Conservation (phyloP, 2,329 filamentous ascomycete species). For the Pseudogymnoascus sp. region DNA sequence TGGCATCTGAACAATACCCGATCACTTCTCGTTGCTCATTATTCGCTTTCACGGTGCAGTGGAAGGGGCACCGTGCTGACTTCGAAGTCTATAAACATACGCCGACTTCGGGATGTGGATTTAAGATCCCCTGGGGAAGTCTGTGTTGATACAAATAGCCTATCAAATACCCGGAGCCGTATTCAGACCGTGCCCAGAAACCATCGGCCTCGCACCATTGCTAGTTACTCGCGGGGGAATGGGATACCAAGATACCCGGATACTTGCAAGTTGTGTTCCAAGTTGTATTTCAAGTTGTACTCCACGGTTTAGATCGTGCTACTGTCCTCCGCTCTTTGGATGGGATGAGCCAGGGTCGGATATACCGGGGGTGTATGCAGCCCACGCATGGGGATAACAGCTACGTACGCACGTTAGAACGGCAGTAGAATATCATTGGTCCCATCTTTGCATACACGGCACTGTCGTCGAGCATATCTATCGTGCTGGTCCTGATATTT, state of each 20-base stretch:
- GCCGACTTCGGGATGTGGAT: background rate
- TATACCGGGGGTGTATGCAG: background rate
- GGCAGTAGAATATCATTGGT: background rate
- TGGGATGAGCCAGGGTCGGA: background rate
- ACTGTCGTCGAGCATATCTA: background rate
- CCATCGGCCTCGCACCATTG: background rate
- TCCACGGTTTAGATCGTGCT: background rate
- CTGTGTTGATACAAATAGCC: constrained; percentile 1
- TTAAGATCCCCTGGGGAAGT: background rate
- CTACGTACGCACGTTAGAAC: background rate
- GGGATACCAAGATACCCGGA: background rate
- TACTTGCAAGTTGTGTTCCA: background rate
- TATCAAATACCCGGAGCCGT: background rate
- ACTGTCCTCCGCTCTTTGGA: background rate
- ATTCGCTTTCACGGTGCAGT: background rate
- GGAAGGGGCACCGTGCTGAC: background rate
- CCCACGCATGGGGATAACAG: background rate
- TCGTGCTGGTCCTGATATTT: background rate
- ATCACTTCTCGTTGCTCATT: background rate
- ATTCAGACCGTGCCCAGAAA: background rate
- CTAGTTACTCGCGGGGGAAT: background rate
- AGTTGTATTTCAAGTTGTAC: background rate
- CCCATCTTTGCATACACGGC: background rate
- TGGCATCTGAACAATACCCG: background rate
- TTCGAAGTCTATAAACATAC: background rate